Percentiles rank a stretch among this genome's conserved stretches.
These are phyloP conservation scores for Hibiscus trionum DNA, from an alignment of 345 rosid genomes.

Conservation along the genomic window DNA sequence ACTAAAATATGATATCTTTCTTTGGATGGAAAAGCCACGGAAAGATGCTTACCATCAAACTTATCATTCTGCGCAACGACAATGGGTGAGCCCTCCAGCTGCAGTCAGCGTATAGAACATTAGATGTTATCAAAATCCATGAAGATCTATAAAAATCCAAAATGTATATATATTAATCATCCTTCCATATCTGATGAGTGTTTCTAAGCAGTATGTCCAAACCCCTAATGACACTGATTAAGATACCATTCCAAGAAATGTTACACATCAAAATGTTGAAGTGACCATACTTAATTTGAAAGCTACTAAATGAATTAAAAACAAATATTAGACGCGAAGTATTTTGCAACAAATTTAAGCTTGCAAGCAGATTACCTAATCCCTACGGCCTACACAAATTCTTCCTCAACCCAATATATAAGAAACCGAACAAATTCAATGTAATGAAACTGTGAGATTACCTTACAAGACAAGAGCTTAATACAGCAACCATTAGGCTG, in stretches of 20 bases:
- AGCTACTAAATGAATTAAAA: not conserved
- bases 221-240: not conserved
- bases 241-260: not conserved
- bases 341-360: not conserved
- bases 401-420: not conserved
- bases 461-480: constrained; percentile 90
- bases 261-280: not conserved
- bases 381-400: not conserved
- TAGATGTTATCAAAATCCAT: constrained; percentile 1
- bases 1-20: not conserved
- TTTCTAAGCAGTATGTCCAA: not conserved
- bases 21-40: not conserved
- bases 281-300: not conserved
- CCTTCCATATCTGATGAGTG: not conserved
- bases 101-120: constrained; percentile 19
- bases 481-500: constrained; percentile 87
- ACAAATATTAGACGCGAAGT: not conserved
- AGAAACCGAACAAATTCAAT: not conserved
- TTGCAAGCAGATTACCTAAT: not conserved
- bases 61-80: constrained; percentile 89
- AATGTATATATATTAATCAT: not conserved
- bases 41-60: constrained; percentile 60
- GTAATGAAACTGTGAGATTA: constrained; percentile 3
- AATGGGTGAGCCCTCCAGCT: constrained; percentile 91
- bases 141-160: not conserved